Base-by-base conservation (phyloP, 148 eudicot species). In the Chenopodium formosanum region DNA sequence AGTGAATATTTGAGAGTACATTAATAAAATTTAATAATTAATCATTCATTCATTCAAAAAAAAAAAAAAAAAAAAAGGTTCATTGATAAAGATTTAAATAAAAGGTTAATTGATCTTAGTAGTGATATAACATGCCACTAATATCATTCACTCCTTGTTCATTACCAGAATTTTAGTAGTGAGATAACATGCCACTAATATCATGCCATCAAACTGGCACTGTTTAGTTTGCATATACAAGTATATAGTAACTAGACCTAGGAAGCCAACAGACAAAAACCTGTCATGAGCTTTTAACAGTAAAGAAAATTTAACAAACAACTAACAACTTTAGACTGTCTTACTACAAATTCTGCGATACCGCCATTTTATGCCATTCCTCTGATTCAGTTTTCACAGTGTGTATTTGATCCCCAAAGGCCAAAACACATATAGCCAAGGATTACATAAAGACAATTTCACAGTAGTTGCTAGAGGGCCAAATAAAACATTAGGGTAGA, bases 371-470 rank as follows among this genome's bases (percentile, higher is more conserved):
- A 29, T 14, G 37, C 12, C 14, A 16, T 40, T 20, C 74, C 14
- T 44, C 75, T 72, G 53, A 64, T 63, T 78, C 46, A 64, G 58
- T 20, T 65, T 78, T 47, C 62, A 47, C 34, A 60, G 22, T 48
- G 22, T 48, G 10, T 17, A 7, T 66, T 14, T 44, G 23, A 37
- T 20, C 32, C 76, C 20, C 47, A 46, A 46, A 22, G 58, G 58
- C 58, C 77, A 74, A 74, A 50, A 48, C 40, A 66, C 62, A 78
- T 40, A 25, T 44, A 48, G 58, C 80, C 71, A 78, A 78, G 22
- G 19, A 64, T 78, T 65, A 78, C n/a, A 66, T 14, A 68, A 29
- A 17, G 37, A 69, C 72, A 32, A 69, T 20, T 10, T 12, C 44
- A 9, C 5, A 17, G 44, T 17, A 50, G 25, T 9, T 17, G 73